These are phyloP conservation scores for Trichosanthes cucumerina DNA, from an alignment of 306 rosid species.

Conservation along the genomic window DNA sequence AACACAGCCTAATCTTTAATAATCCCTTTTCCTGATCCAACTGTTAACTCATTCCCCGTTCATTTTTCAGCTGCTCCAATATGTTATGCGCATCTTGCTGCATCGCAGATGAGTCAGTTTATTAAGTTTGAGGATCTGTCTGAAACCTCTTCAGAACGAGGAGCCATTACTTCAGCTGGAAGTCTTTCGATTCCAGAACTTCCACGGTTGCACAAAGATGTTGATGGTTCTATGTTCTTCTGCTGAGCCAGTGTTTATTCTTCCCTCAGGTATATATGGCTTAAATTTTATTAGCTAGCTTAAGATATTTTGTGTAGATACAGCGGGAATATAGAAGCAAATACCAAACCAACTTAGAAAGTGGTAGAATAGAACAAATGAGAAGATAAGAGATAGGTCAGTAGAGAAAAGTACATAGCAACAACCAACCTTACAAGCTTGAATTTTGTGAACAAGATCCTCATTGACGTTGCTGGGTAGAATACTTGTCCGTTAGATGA, in stretches of 20 bases:
- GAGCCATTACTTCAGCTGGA: slow-evolving; percentile 16
- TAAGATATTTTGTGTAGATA: neutral
- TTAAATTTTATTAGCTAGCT: neutral
- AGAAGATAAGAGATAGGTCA: neutral
- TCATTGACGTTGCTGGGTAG: neutral
- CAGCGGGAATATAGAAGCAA: neutral
- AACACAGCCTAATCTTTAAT: neutral
- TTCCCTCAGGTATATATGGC: neutral
- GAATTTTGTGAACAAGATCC: neutral
- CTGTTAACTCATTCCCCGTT: slow-evolving; percentile 7
- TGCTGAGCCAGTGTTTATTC: slow-evolving; percentile 35
- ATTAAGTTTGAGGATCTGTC: slow-evolving; percentile 49
- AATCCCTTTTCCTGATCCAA: slow-evolving; percentile 4
- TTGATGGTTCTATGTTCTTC: slow-evolving; percentile 63
- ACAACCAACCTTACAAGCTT: neutral
- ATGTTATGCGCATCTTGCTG: slow-evolving; percentile 83
- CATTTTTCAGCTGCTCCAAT: slow-evolving; percentile 62
- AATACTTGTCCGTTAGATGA: neutral
- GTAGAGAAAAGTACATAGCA: slow-evolving; percentile 2
- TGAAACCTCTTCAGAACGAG: slow-evolving; percentile 35
- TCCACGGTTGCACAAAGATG: slow-evolving; percentile 47
- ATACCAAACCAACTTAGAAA: neutral
- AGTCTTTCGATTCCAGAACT: slow-evolving; percentile 46
- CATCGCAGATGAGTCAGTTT: slow-evolving; percentile 62
- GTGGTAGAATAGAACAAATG: neutral